Evolutionary conservation across 306 rosid genomes (phyloP), one percentile per base, ranked within the genome.

Genomic region (Vicia faba): DNA sequence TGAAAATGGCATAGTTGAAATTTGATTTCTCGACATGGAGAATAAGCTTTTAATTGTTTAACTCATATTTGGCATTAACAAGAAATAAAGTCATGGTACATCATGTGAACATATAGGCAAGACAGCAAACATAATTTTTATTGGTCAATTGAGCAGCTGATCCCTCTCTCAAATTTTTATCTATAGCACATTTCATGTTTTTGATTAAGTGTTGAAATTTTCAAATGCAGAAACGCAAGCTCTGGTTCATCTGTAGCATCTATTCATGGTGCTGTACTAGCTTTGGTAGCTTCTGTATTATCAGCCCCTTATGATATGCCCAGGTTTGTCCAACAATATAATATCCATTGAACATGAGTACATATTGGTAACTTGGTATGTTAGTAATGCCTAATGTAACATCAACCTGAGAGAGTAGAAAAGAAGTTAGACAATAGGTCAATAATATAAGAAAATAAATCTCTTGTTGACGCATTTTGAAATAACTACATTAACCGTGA

Each of bases 301-400:
- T 93, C 99, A 53, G 88, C 97, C 19, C 99, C 99, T 13, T 93
- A 93, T 70, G 99, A 93, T 81, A 86, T 93, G 85, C 99, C 99
- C 59, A 79, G 95, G 99, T 93, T 66, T 68, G 89, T 76, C 53
- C 38, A 57, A 36, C 31, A 15, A 60, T 51, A 51, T 60, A 67
- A 74, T 64, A 72, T 81, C 60, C 64, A 41, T 28, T 28, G 8
- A 48, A 48, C 45, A 41, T 63, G 62, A 54, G 73, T 50, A 15
- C 62, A 43, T 57, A 56, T 46, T 19, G 19, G 56, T 72, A 49
- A 61, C 23, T 53, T 72, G 13, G 16, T 55, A 38, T 40, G 62
- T 60, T 40, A 51, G 56, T 38, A 46, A 35, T 19, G 58, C 46
- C 50, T 39, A 14, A 12, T 10, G 40, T 62, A 51, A 45, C 67